Evolutionary conservation across 2,329 filamentous ascomycete species (phyloP), one percentile per base, ranked within the genome.

Genomic region (Fusarium nodosum): DNA sequence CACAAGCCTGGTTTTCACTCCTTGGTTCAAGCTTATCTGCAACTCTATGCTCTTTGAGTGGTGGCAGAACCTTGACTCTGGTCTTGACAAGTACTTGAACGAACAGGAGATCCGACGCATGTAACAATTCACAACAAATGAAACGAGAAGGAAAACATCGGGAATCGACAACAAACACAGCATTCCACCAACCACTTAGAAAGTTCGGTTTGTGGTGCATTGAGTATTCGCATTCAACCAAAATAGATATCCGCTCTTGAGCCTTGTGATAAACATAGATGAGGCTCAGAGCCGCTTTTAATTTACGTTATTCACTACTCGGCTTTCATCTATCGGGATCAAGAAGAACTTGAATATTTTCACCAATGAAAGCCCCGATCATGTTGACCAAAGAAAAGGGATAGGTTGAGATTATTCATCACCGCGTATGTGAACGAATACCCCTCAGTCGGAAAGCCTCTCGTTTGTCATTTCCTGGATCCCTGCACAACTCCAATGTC

Each of bases 11-110:
- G 92, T 91, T 75, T 98, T 98, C 81, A 99, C 96, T 1, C 96
- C 96, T 2, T 99, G 96, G 96, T 99, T 99, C 86, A 97, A 97
- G 86, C 90, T 99, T 73, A 98, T 99, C 77, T 99, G 96, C 86
- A 87, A 98, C 80, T 94, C 93, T 50, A 94, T 98, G 93, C 88
- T 99, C 42, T 99, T 97, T 76, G 91, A 97, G 80, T 99, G 96
- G 96, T 99, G 96, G 96, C 85, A 90, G 77, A 90, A 92, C 81
- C 87, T 98, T 59, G 91, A 96, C 73, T 84, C 87, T 26, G 92
- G 92, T 12, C 84, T 98, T 72, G 92, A 97, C 64, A 91, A 93
- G 82, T 97, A 95, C 82, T 87, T 89, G 81, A 91, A 93, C 77
- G 94, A 98, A 85, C 88, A 90, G 78, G 86, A 92, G 77, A 97